Percentiles rank a stretch among this genome's conserved stretches.
Conservation (phyloP, 2,329 filamentous ascomycete species). For the Chaetomium sp. region DNA sequence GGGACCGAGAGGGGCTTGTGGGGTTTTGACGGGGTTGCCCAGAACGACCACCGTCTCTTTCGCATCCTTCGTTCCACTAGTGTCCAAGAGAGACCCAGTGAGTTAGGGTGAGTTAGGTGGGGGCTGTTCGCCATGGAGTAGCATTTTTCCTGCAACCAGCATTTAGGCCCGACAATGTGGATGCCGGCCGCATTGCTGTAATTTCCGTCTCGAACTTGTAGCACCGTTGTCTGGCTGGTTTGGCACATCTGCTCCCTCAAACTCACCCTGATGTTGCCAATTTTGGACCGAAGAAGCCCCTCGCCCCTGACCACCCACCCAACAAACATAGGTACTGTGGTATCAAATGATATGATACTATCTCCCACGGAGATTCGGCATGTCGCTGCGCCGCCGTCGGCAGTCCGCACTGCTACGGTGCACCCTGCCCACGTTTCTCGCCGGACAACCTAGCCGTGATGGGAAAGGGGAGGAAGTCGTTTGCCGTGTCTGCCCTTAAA, state of each 20-base stretch:
- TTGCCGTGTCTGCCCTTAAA: not conserved
- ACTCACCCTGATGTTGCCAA: not conserved
- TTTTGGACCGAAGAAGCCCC: not conserved
- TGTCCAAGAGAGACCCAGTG: not conserved
- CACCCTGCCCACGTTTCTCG: not conserved
- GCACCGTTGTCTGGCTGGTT: not conserved
- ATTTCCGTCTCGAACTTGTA: constrained; percentile 7
- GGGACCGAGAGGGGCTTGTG: no score
- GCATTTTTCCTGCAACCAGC: constrained; percentile 4
- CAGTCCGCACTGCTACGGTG: not conserved
- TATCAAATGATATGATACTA: not conserved
- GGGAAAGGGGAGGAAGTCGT: constrained; percentile 3
- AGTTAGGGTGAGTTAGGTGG: not conserved
- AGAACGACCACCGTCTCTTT: not conserved
- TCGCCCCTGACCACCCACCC: not conserved
- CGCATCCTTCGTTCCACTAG: not conserved
- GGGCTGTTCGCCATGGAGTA: not conserved
- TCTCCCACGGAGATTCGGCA: not conserved
- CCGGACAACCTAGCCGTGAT: not conserved
- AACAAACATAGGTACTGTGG: not conserved
- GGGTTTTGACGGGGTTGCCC: not conserved
- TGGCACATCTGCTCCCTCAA: not conserved
- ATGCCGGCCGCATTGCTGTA: constrained; percentile 6
- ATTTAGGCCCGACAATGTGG: constrained; percentile 1
- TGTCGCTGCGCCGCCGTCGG: not conserved